phyloP scores from a whole-genome alignment of 2,329 filamentous ascomycete species.

The Xylaria sp. region DNA sequence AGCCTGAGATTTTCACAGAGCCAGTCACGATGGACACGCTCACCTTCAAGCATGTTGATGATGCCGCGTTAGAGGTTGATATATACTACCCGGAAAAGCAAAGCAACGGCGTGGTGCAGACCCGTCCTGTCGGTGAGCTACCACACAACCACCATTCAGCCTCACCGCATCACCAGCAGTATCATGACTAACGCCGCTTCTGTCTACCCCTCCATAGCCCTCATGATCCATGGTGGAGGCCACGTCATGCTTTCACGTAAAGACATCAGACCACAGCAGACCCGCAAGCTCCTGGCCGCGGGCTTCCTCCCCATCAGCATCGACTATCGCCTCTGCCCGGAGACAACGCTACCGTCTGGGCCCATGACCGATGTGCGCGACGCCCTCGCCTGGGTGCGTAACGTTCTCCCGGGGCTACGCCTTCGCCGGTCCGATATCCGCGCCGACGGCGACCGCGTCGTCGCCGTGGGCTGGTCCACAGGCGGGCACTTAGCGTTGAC shows the following conservation, averaged over 20 bases:
- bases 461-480: slow-evolving; percentile 12
- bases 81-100: too few species aligned
- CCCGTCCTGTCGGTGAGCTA: too few species aligned
- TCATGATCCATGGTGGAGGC: slow-evolving; percentile 60
- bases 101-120: too few species aligned
- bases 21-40: too few species aligned
- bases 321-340: slow-evolving; percentile 63
- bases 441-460: slow-evolving; percentile 34
- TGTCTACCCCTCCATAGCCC: slow-evolving; percentile 41
- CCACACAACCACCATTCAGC: too few species aligned
- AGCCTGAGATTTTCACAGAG: too few species aligned
- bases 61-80: too few species aligned
- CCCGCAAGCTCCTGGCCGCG: slow-evolving; percentile 50
- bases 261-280: slow-evolving; percentile 53
- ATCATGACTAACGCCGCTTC: too few species aligned
- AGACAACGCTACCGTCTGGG: slow-evolving; percentile 57
- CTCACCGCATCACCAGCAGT: too few species aligned
- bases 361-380: slow-evolving; percentile 58
- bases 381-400: slow-evolving; percentile 55
- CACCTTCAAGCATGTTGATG: too few species aligned
- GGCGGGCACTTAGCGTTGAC: neutral
- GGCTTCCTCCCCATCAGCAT: slow-evolving; percentile 60
- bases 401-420: slow-evolving; percentile 43
- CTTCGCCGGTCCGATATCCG: slow-evolving; percentile 35
- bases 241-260: slow-evolving; percentile 54